Base-by-base conservation (phyloP, 805 yeast genomes). In the Debaryomyces prosopidis region DNA sequence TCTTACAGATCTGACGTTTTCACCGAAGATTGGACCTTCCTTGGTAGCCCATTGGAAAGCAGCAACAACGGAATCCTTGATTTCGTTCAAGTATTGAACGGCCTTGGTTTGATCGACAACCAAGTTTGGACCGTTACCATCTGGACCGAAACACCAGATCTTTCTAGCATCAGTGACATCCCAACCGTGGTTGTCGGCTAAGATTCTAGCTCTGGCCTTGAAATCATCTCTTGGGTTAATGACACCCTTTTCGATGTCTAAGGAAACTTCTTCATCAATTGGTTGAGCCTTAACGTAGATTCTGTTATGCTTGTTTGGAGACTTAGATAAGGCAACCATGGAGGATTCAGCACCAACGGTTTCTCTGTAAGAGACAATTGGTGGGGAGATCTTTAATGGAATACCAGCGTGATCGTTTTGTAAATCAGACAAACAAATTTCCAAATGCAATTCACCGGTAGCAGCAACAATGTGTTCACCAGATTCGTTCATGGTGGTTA, bases 111-210 rank as follows among this genome's bases (percentile, higher is more conserved):
- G 97, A 82, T 92, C 99, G 77, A 92, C 96, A 71, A 92, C 97
- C 71, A 94, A 77, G 83, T 92, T 92, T 69, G 99, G 91, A 80
- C 99, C 99, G 75, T 81, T 85, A 79, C 97, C 97, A 72, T 92
- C 99, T 74, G 99, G 98, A 82, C 99, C 99, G 90, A 92, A 92
- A 87, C 97, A 89, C 99, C 99, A 92, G 73, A 92, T 94, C 94
- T 94, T 92, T 87, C 99, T 91, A 79, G 97, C 99, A 73, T 92
- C 99, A 64, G 97, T 84, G 73, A 94, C 97, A 74, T 92, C 98
- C 99, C 99, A 92, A 64, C 92, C 97, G 86, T 77, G 94, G 75
- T 94, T 96, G 75, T 92, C 98, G 72, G 98, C 98, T 84, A 92
- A 82, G 72, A 89, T 68, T 86, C 98, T 91, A 65, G 98, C 99